Base-by-base conservation (phyloP, 2,329 filamentous ascomycete genomes). In the Dactylellina sp. region DNA sequence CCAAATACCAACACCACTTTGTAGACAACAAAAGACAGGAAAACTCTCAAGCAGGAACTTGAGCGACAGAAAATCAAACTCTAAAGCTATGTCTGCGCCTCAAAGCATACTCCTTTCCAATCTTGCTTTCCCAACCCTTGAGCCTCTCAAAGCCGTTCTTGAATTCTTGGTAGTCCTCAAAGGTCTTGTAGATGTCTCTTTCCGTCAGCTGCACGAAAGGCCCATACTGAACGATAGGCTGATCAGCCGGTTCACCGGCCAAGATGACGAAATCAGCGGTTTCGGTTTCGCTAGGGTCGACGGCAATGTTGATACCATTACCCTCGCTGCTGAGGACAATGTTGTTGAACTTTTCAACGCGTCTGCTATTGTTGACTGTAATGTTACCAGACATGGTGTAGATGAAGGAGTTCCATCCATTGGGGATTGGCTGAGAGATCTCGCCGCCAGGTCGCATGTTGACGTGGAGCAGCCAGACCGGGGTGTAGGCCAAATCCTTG, bases 391-490 rank as follows among this genome's bases (percentile, higher is more conserved):
- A 85, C n/a, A 98, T 84, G 2, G 88, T 89, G 81, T 97, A 98
- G 14, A 89, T 89, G 79, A 98, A 98, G 1, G 91, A 88, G 81
- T 96, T 97, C 92, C 93, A 98, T 25, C 89, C 89, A 75, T 84
- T 82, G 0, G 94, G 94, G 1, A 98, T 80, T 3, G 86, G 81
- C 83, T 98, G 94, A 20, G 84, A 85, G 76, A 98, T 84, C 71
- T 85, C 87, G 50, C 91, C 93, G 60, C 94, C 94, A 0, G 93
- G 93, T 78, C 88, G 83, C 60, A 98, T 87, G 18, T 87, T 88
- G 57, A 97, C 84, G 80, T 98, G 94, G 47, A 98, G 85, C 75
- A 97, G 85, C 94, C 94, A 98, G n/a, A 98, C 93, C 0, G 95
- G 95, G 1, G 94, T 98, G 82, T 98, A 97, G 12, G 94, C 93